Base-by-base conservation (phyloP, 2,329 filamentous ascomycete species). In the Penicillium polonicum region DNA sequence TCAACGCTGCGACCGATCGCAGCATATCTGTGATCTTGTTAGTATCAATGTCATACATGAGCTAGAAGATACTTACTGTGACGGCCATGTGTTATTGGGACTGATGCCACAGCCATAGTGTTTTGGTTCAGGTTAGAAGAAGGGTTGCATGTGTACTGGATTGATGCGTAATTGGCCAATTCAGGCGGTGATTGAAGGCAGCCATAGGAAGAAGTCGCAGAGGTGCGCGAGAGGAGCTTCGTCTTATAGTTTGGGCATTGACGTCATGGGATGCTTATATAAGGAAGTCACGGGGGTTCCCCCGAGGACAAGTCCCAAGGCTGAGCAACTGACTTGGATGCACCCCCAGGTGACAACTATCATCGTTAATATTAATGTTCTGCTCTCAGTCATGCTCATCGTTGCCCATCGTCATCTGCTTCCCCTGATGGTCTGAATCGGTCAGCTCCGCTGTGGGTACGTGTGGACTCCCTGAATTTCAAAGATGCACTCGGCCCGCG, bases 1-100 rank as follows among this genome's bases (percentile, higher is more conserved):
- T 65, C 10, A 68, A 23, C 10, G 39, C 31, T 23, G 64, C 60
- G n/a, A 62, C 64, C 15, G 52, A 33, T 4, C 27, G 10, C 4
- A 67, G 55, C 43, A 42, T 13, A 49, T 48, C 36, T 67, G 60
- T 63, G 31, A 8, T 50, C 13, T n/a, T 29, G 48, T 56, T 6
- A 56, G 39, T 44, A 21, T 45, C 13, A 3, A 21, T 12, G 4
- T 29, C 5, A 46, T 27, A 7, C 15, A 25, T 25, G 17, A 35
- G 21, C 21, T 5, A 23, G 10, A 6, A 19, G 8, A 27, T 39
- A 41, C 41, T 36, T 10, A 54, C 56, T 48, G 23, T 45, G 38
- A 38, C 57, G 35, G 44, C 56, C 56, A 12, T 49, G 31, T 0
- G 57, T 59, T 3, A 59, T 42, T n/a, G 57, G 45, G 38, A 58